Evolutionary conservation across 176 grass and related monocot genomes (phyloP).

Genomic region (Bothriochloa decipiens): DNA sequence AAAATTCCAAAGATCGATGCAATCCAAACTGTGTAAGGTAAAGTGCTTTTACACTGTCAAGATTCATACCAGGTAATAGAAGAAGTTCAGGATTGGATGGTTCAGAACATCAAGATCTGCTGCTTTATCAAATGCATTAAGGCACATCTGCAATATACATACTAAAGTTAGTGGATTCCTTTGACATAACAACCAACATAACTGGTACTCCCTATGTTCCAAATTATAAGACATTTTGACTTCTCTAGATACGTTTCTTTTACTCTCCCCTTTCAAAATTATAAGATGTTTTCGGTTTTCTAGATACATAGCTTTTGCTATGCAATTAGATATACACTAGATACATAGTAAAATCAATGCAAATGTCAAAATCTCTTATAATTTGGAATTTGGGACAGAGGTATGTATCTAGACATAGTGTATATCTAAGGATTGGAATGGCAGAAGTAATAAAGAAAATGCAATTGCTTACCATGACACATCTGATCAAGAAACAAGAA

Average conservation of each 20-base stretch:
- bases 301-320: too few species aligned
- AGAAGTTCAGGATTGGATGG: slow-evolving; percentile 95
- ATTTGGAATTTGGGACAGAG: too few species aligned
- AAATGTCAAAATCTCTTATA: too few species aligned
- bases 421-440: neutral
- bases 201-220: neutral
- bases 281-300: too few species aligned
- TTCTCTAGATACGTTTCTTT: too few species aligned
- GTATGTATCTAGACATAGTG: too few species aligned
- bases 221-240: neutral
- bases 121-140: slow-evolving; percentile 92
- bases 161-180: slow-evolving; percentile 35
- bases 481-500: slow-evolving; percentile 94
- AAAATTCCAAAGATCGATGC: slow-evolving; percentile 1
- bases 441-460: neutral
- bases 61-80: slow-evolving; percentile 81
- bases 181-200: slow-evolving; percentile 15
- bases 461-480: slow-evolving; percentile 70
- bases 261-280: too few species aligned
- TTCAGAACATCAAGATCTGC: slow-evolving; percentile 86
- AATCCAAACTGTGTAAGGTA: slow-evolving; percentile 17
- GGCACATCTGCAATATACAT: slow-evolving; percentile 72
- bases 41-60: slow-evolving; percentile 10
- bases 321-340: too few species aligned
- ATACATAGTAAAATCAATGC: too few species aligned